Base-by-base conservation (phyloP, 2,329 filamentous ascomycete genomes). In the Claviceps sp. region DNA sequence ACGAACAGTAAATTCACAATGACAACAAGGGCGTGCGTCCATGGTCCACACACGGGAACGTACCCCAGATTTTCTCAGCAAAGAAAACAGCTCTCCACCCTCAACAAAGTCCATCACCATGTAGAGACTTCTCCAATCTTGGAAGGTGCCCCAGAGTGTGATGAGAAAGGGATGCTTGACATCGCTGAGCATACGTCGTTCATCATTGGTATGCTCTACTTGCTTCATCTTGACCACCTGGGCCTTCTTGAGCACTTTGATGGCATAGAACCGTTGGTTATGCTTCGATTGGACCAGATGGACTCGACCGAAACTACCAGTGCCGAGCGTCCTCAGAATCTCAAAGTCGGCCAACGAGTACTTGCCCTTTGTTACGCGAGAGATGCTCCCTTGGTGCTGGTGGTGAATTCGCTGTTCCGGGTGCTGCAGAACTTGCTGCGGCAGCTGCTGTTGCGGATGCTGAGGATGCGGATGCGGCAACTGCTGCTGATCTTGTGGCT, bases 91-190 rank as follows among this genome's bases (percentile, higher is more conserved):
- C 75, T 98, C 93, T 63, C 93, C 93, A 60, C 93, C 93, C 70
- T 98, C 93, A 51, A 98, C 91, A 73, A 98, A 98, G 69, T 98
- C 93, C 93, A 98, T 98, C 62, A 98, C 93, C 93, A 98, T 98
- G 78, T 98, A 98, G 38, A 98, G 74, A 66, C 96, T 97, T 71
- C 84, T 89, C 49, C 84, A 79, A 64, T 98, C 93, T 67, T 97
- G 91, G 69, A 97, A 98, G 9, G 93, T 98, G 54, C 93, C 93
- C 93, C 93, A 98, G 42, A 98, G 76, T 1, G 93, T 98, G 65
- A 98, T 93, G 57, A 98, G 76, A 72, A 98, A 98, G 13, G 93
- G 90, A 70, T 98, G 91, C 69, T 96, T 95, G 67, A 97, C 93
- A 67, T 95, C 87, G 66, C 89, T 87, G 62, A 98, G 73, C 93